A percentile compares a stretch with the other conserved stretches of the same genome.
Conservation (phyloP, 345 rosid species). For the Gossypium australe region DNA sequence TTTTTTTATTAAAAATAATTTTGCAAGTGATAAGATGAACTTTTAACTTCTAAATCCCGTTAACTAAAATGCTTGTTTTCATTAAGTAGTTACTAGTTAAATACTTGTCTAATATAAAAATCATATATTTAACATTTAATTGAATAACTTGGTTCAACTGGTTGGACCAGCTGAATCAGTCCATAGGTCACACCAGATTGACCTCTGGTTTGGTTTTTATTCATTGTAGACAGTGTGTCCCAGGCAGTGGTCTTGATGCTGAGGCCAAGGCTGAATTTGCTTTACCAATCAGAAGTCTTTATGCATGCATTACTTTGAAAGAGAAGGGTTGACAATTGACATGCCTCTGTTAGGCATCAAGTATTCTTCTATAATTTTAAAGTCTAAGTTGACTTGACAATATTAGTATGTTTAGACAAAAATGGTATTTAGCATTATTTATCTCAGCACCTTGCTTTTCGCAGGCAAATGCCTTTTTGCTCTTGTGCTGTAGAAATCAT, state of each 20-base stretch:
- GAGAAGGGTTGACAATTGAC: not conserved
- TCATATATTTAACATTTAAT: not conserved
- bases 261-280: not conserved
- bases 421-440: not conserved
- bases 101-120: not conserved
- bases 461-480: not conserved
- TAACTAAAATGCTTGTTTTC: too few species aligned
- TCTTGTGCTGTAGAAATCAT: not conserved
- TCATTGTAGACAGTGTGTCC: not conserved
- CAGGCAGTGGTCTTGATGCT: not conserved
- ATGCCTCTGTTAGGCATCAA: not conserved
- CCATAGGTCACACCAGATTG: not conserved
- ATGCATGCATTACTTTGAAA: not conserved
- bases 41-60: not conserved
- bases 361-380: not conserved
- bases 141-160: not conserved
- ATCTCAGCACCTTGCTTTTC: not conserved
- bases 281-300: not conserved
- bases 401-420: not conserved
- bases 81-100: too few species aligned
- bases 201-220: not conserved
- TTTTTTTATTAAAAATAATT: too few species aligned
- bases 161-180: not conserved
- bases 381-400: not conserved
- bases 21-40: not conserved